These are phyloP conservation scores for Phytophthora capsici DNA, from an alignment of 352 stramenopile species.

Conservation along the genomic window DNA sequence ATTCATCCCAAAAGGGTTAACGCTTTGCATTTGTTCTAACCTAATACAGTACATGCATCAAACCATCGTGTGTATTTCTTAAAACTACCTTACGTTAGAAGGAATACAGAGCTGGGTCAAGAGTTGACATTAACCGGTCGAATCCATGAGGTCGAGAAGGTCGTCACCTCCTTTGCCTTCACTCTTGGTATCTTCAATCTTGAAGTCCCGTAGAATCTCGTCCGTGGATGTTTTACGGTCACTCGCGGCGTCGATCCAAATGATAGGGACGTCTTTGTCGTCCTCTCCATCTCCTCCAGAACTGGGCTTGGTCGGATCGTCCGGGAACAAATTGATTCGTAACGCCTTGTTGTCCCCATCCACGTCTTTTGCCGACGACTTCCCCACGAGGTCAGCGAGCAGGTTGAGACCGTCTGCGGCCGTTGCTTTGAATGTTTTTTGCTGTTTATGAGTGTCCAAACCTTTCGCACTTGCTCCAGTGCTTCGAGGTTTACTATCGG, in stretches of 20 bases:
- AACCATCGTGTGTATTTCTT: too few relatives aligned
- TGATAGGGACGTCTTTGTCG: conserved; percentile 70
- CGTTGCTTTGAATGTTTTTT: conserved; percentile 81
- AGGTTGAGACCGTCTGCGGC: conserved; percentile 85
- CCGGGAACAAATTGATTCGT: conserved; percentile 83
- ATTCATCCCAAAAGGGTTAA: too few relatives aligned
- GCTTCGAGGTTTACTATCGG: conserved; percentile 60
- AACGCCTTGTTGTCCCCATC: conserved; percentile 66
- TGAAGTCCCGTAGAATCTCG: conserved; percentile 67
- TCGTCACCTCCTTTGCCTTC: conserved; percentile 72
- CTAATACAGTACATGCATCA: too few relatives aligned
- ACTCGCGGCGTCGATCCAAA: conserved; percentile 83
- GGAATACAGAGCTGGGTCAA: conserved; percentile 23
- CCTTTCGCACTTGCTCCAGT: conserved; percentile 32
- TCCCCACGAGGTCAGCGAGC: conserved; percentile 82
- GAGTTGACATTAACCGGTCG: conserved; percentile 35
- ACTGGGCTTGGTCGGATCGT: conserved; percentile 47
- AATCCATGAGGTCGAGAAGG: conserved; percentile 91
- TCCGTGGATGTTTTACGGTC: conserved; percentile 66
- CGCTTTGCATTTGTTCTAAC: too few relatives aligned
- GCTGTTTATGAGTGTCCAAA: conserved; percentile 38
- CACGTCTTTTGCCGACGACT: conserved; percentile 54
- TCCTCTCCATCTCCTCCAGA: conserved; percentile 60
- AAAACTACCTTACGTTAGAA: too few relatives aligned
- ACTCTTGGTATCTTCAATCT: conserved; percentile 52